A percentile compares a stretch with the other conserved stretches of the same genome.
Evolutionary conservation across 306 rosid species (phyloP).

Genomic region (Quercus rubra): DNA sequence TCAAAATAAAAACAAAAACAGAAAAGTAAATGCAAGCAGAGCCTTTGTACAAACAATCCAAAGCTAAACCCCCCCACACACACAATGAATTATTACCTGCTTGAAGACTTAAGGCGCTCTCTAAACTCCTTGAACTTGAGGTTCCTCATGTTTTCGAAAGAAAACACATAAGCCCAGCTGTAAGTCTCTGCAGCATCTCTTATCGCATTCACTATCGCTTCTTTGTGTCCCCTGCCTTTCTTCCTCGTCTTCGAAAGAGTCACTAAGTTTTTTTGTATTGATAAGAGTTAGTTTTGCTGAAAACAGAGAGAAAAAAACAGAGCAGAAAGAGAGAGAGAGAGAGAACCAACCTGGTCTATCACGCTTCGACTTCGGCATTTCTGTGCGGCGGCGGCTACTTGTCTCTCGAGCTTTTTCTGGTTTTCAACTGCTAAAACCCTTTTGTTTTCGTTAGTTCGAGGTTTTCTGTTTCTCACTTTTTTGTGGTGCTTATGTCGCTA

Average conservation of each 20-base stretch:
- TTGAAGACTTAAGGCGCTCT: slow-evolving; percentile 61
- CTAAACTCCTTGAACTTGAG: slow-evolving; percentile 87
- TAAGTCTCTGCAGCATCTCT: slow-evolving; percentile 72
- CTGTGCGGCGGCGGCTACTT: neutral
- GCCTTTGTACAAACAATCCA: no score
- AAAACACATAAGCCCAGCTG: slow-evolving; percentile 61
- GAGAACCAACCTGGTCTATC: slow-evolving; percentile 41
- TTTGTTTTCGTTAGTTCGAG: neutral
- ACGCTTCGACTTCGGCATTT: slow-evolving; percentile 75
- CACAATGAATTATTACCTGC: slow-evolving; percentile 40
- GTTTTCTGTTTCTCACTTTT: no score
- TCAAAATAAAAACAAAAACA: neutral
- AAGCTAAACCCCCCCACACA: no score
- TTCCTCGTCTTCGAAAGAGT: slow-evolving; percentile 91
- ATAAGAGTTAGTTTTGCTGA: no score
- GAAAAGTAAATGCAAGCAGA: no score
- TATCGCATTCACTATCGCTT: slow-evolving; percentile 54
- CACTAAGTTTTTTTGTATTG: slow-evolving; percentile 40
- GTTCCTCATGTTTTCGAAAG: slow-evolving; percentile 92
- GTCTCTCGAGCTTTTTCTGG: neutral
- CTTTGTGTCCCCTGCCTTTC: slow-evolving; percentile 85
- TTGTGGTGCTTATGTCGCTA: neutral
- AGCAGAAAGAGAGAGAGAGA: neutral
- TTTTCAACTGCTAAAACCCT: neutral
- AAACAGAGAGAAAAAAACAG: no score